These are phyloP conservation scores for Aspergillus sp. DNA, from an alignment of 2,329 filamentous ascomycete genomes.

Conservation along the genomic window DNA sequence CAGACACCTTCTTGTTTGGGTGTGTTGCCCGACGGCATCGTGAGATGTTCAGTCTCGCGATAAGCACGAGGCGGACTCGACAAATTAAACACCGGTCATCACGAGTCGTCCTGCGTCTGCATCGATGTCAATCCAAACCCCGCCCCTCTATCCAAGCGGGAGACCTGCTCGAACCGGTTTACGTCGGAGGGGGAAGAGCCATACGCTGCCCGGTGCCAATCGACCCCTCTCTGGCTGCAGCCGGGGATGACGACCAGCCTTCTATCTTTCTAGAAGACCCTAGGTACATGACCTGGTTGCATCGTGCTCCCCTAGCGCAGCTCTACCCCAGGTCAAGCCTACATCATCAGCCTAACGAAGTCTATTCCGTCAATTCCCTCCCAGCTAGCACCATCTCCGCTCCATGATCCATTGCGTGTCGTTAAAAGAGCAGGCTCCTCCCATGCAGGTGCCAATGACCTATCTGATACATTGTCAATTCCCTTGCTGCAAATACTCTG, in stretches of 20 bases:
- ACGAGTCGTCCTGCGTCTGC: constrained; percentile 10
- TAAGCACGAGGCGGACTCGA: constrained; percentile 11
- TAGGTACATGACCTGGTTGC: constrained; percentile 15
- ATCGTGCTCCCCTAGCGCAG: constrained; percentile 6
- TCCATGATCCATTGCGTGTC: constrained; percentile 6
- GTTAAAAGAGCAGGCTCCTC: constrained; percentile 17
- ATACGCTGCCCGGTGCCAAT: constrained; percentile 15
- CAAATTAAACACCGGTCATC: constrained; percentile 13
- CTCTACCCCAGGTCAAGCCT: constrained; percentile 31
- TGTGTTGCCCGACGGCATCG: constrained; percentile 9
- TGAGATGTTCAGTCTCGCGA: constrained; percentile 5
- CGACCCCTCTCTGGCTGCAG: constrained; percentile 16
- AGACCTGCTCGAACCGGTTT: constrained; percentile 14
- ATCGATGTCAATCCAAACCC: constrained; percentile 10
- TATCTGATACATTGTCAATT: neutral
- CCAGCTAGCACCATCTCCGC: constrained; percentile 16
- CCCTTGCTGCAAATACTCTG: constrained; percentile 4
- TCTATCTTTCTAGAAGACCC: constrained; percentile 20
- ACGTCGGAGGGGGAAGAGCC: constrained; percentile 12
- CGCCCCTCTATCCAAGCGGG: constrained; percentile 13
- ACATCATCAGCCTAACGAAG: constrained; percentile 9
- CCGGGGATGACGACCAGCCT: constrained; percentile 10
- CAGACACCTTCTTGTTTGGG: constrained; percentile 11
- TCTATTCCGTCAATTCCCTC: constrained; percentile 15
- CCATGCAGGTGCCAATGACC: constrained; percentile 8